A percentile compares a stretch with the other conserved stretches of the same genome.
Evolutionary conservation across 1,284 basidiomycete species (phyloP).

Genomic region (Cryptococcus neoformans): DNA sequence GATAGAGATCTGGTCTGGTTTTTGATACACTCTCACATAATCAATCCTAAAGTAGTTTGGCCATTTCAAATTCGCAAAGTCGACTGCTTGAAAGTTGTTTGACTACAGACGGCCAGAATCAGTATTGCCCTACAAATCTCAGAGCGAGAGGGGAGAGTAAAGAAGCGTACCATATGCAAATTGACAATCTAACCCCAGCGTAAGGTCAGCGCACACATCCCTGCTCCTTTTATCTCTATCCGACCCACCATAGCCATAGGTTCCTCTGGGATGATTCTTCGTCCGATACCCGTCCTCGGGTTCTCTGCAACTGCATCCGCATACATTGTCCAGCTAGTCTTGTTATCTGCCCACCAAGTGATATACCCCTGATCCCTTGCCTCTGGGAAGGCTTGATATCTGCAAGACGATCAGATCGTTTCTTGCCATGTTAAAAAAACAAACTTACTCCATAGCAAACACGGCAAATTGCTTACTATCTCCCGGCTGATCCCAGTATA

Average conservation of each 20-base stretch:
- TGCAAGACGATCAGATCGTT: not conserved
- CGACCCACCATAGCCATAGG: conserved; percentile 59
- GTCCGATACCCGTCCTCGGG: conserved; percentile 55
- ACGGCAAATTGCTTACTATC: conserved; percentile 11
- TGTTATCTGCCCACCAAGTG: conserved; percentile 20
- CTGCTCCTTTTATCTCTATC: not conserved
- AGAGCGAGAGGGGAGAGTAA: not conserved
- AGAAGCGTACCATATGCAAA: conserved; percentile 5
- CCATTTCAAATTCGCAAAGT: conserved; percentile 46
- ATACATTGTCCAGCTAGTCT: conserved; percentile 55
- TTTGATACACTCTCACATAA: conserved; percentile 53
- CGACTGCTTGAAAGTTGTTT: conserved; percentile 50
- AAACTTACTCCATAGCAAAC: conserved; percentile 20
- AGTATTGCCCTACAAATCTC: too few species aligned
- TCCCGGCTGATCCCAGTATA: conserved; percentile 37
- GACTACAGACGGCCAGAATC: conserved; percentile 20
- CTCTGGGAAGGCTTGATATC: conserved; percentile 59
- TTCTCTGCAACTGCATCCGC: conserved; percentile 60
- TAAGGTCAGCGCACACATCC: conserved; percentile 12
- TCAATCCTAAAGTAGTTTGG: conserved; percentile 51
- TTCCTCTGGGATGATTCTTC: conserved; percentile 72
- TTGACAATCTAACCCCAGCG: not conserved
- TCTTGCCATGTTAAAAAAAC: too few species aligned
- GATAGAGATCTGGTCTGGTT: not conserved
- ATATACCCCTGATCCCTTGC: conserved; percentile 60